A percentile compares a stretch with the other conserved stretches of the same genome.
These are phyloP conservation scores for Ceratobasidium papillatum DNA, from an alignment of 1,284 basidiomycete genomes.

Conservation along the genomic window DNA sequence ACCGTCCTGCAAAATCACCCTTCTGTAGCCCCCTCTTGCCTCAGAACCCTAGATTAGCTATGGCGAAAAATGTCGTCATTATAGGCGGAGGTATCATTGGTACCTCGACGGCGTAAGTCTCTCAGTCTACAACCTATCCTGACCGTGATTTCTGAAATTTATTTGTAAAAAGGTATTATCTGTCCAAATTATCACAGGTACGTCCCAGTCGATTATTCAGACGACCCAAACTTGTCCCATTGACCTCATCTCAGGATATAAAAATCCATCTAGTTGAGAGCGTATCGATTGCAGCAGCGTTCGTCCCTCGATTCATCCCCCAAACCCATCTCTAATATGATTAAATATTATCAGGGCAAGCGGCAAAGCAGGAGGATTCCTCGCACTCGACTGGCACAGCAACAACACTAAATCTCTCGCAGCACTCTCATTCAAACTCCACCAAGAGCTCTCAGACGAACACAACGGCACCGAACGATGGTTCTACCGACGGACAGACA, in stretches of 20 bases:
- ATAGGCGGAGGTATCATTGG: constrained; percentile 79
- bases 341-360: constrained; percentile 62
- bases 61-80: constrained; percentile 43
- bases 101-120: constrained; percentile 72
- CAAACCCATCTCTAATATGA: neutral
- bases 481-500: constrained; percentile 81
- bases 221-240: constrained; percentile 46
- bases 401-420: constrained; percentile 65
- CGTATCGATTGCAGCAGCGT: constrained; percentile 62
- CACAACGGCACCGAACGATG: constrained; percentile 77
- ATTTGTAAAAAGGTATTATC: constrained; percentile 62
- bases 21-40: neutral
- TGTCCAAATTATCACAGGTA: constrained; percentile 63
- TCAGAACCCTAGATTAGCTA: neutral
- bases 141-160: constrained; percentile 45
- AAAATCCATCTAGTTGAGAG: constrained; percentile 81
- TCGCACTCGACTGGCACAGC: constrained; percentile 80
- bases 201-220: constrained; percentile 48
- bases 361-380: constrained; percentile 92
- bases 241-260: constrained; percentile 52
- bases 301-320: constrained; percentile 7
- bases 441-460: constrained; percentile 77
- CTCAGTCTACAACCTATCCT: constrained; percentile 7
- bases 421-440: constrained; percentile 80
- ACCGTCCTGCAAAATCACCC: neutral